Base-by-base conservation (phyloP, 306 rosid species). In the Phaseolus lunatus region DNA sequence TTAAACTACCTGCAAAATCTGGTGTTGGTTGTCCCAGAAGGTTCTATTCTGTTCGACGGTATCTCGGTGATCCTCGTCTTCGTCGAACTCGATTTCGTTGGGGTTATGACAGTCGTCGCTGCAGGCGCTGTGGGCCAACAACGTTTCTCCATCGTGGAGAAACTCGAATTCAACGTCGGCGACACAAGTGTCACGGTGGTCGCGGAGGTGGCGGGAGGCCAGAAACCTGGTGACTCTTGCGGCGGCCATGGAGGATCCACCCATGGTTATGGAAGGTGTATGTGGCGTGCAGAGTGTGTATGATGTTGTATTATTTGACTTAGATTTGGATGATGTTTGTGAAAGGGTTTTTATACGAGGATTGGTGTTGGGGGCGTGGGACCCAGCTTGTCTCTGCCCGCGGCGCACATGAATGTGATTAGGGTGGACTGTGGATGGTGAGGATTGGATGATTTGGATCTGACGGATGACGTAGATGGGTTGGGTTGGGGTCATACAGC, bases 1-100 rank as follows among this genome's bases (percentile, higher is more conserved):
- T 37, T 23, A 50, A 39, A 29, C 57, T 53, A 94, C 98, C 83
- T 85, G 92, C 70, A 94, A 75, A 73, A 84, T 19, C 59, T 92
- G 89, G 63, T 84, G 89, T 39, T 94, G 98, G 15, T 76, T 85
- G 1, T 90, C 93, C 98, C 97, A 94, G 23, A 85, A 94, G 59
- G 23, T 78, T 86, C 74, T 82, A 18, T 79, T 78, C 39, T 85
- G 73, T 35, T 88, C 84, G 20, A 35, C 0, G 35, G 31, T 14
- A 26, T 53, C 64, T 18, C 1, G 14, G 2, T 33, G 37, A 5
- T 75, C 86, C 1, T 52, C 81, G 2, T 80, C 84, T 1, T 80
- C 86, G 1, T 86, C 92, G 3, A 82, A 41, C 47, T 70, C 88
- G 7, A 81, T 62, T 9, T 68, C 85, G 65, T 59, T 56, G 0